Conservation (phyloP, 2,329 filamentous ascomycete species). For the Metarhizium rileyi region DNA sequence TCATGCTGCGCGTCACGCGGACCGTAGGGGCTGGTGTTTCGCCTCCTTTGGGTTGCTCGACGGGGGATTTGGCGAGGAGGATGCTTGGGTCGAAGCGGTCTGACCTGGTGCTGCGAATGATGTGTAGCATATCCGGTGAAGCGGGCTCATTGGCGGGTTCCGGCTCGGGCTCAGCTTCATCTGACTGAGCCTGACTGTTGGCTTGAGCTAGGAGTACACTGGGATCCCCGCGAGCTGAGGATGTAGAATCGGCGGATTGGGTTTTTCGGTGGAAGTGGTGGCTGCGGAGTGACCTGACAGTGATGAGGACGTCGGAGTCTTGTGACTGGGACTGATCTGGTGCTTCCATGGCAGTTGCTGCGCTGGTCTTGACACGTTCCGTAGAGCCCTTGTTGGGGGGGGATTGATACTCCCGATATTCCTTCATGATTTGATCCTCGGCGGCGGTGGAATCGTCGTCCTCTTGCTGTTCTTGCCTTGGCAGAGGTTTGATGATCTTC, state of each 20-base stretch:
- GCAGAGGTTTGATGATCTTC: background rate
- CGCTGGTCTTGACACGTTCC: slow-evolving; percentile 6
- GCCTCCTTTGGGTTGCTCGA: slow-evolving; percentile 2
- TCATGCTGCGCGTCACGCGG: slow-evolving; percentile 16
- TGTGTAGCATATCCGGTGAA: slow-evolving; percentile 10
- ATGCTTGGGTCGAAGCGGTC: slow-evolving; percentile 18
- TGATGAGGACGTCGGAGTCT: slow-evolving; percentile 17
- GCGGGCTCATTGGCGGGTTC: background rate
- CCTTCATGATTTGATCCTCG: slow-evolving; percentile 15
- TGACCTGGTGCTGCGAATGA: slow-evolving; percentile 17
- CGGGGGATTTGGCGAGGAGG: slow-evolving; percentile 14
- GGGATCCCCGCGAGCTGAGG: slow-evolving; percentile 17
- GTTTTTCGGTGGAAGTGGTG: slow-evolving; percentile 13
- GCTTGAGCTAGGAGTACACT: slow-evolving; percentile 19
- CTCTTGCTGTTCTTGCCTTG: slow-evolving; percentile 3
- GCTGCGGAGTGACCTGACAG: slow-evolving; percentile 21
- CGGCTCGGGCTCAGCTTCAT: background rate
- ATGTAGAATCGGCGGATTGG: slow-evolving; percentile 14
- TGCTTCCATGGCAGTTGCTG: background rate
- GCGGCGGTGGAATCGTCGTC: slow-evolving; percentile 6
- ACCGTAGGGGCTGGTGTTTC: background rate
- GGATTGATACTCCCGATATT: slow-evolving; percentile 8
- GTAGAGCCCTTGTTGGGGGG: background rate
- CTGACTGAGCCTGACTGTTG: background rate
- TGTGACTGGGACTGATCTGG: slow-evolving; percentile 1